Evolutionary conservation across 148 eudicot genomes (phyloP).

Genomic region (Amaranthus palmeri): DNA sequence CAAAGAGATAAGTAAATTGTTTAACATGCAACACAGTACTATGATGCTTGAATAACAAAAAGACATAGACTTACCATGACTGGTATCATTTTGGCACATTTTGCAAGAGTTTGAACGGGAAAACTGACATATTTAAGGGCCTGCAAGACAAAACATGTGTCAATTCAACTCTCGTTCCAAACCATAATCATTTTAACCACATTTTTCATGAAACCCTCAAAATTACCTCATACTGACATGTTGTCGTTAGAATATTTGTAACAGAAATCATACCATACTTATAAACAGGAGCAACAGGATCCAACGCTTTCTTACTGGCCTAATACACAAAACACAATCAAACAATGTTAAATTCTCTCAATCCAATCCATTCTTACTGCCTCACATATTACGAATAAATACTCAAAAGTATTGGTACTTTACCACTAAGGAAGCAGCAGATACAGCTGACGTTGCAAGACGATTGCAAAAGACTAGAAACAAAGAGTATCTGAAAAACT

Average conservation of each 20-base stretch:
- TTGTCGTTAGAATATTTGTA: slow-evolving; percentile 89
- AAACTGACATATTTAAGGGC: slow-evolving; percentile 97
- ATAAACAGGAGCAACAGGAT: slow-evolving; percentile 94
- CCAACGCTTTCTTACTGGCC: slow-evolving; percentile 83
- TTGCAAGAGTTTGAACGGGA: slow-evolving; percentile 93
- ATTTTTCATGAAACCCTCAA: background rate
- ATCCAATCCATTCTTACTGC: background rate
- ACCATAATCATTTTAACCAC: background rate
- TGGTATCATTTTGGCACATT: slow-evolving; percentile 98
- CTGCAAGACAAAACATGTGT: slow-evolving; percentile 33
- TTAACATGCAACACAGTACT: background rate
- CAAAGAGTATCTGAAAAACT: slow-evolving; percentile 70
- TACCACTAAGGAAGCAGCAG: slow-evolving; percentile 79
- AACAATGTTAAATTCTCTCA: background rate
- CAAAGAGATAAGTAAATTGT: background rate
- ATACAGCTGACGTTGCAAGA: slow-evolving; percentile 77
- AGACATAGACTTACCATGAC: slow-evolving; percentile 65
- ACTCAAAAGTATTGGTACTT: background rate
- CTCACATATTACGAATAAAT: background rate
- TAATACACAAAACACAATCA: slow-evolving; percentile 17
- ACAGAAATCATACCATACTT: slow-evolving; percentile 81
- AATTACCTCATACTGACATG: slow-evolving; percentile 94
- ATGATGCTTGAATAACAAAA: background rate
- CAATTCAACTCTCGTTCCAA: background rate
- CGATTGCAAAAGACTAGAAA: slow-evolving; percentile 98